Base-by-base conservation (phyloP, 108 stramenopile genomes). In the Mayamaea pseudoterrestris region DNA sequence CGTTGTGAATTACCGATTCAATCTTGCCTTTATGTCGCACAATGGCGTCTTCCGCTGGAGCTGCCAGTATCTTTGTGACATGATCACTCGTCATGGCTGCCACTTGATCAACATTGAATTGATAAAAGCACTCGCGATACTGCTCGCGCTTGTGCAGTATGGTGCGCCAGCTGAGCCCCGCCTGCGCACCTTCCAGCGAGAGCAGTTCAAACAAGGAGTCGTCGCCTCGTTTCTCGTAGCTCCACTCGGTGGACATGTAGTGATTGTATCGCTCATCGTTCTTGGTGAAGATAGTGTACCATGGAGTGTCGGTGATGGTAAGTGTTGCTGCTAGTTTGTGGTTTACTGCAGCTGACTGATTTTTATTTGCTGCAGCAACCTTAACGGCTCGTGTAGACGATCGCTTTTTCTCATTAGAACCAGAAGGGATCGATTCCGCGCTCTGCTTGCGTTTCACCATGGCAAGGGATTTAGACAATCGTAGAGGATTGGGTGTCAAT, bases 91-190 rank as follows among this genome's bases (percentile, higher is more conserved):
- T 71, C 65, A 76, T 69, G n/a, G 27, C 24, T 20, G 73, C 74
- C 20, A 78, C 71, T 30, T 35, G 52, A 20, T 73, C 68, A 39
- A 77, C 55, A 34, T 86, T 71, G 62, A 86, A 86, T 21, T 67
- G 17, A 36, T 58, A 44, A 46, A 73, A 86, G 17, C 25, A 26
- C 12, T 26, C 7, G n/a, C 76, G 76, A 65, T 78, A 80, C 5
- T 60, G 72, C 27, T 78, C 68, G 1, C 83, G 73, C 56, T 85
- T 85, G 11, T 52, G 46, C 24, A 85, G 35, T 14, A 85, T 73
- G 3, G 83, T 85, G 48, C 65, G 48, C 83, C 83, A 85, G 0
- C 60, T 63, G 1, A 85, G 46, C 2, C 83, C 83, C n/a, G 73
- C 44, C 57, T 85, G 83, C 0, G 69, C 71, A 25, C 75, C 76